Percentiles rank a stretch among this genome's conserved stretches.
Evolutionary conservation across 192 early-diverging fungal species (phyloP).

Genomic region (Thoreauomyces humboldtii): DNA sequence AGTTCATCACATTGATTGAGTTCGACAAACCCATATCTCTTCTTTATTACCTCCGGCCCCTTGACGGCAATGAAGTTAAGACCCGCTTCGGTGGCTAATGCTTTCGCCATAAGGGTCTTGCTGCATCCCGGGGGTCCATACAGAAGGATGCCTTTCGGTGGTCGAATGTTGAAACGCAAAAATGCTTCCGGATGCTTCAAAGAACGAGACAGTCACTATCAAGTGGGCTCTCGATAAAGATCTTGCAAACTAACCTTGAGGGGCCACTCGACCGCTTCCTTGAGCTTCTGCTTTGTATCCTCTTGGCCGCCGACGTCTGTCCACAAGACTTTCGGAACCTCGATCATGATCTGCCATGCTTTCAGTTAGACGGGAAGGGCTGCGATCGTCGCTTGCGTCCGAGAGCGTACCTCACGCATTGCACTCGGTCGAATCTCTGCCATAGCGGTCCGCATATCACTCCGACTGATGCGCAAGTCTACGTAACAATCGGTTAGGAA

Average conservation of each 20-base stretch:
- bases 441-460: conserved; percentile 54
- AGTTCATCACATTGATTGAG: background rate
- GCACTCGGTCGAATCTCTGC: conserved; percentile 66
- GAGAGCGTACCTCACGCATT: conserved; percentile 71
- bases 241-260: no score
- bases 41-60: conserved; percentile 79
- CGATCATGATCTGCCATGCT: conserved; percentile 77
- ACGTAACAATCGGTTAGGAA: conserved; percentile 8
- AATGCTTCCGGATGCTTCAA: conserved; percentile 88
- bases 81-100: conserved; percentile 91
- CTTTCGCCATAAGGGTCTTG: conserved; percentile 98
- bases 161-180: conserved; percentile 80
- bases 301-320: conserved; percentile 91
- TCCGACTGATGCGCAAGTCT: conserved; percentile 43
- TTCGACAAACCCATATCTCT: background rate
- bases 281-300: conserved; percentile 84
- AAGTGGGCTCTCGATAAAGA: no score
- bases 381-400: no score
- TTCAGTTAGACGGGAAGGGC: no score
- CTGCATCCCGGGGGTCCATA: conserved; percentile 98
- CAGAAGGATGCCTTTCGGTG: conserved; percentile 95
- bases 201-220: no score
- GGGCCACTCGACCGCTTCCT: conserved; percentile 98
- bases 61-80: conserved; percentile 98
- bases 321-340: conserved; percentile 94